These are phyloP conservation scores for Silene coronaria DNA, from an alignment of 179 eudicot genomes.

Conservation along the genomic window DNA sequence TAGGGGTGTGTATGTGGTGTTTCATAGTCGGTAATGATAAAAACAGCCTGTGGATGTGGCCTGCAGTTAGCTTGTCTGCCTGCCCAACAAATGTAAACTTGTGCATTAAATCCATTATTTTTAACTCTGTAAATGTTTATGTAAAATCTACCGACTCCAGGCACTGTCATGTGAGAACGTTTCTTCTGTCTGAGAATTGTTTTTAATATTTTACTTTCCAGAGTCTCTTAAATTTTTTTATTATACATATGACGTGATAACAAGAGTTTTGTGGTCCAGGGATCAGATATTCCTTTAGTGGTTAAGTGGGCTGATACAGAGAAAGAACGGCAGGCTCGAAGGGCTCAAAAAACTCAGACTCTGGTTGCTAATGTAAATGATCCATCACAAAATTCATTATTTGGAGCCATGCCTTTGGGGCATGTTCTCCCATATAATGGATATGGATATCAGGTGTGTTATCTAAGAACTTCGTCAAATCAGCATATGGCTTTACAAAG, in stretches of 20 bases:
- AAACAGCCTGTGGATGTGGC: neutral
- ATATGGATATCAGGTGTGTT: conserved; percentile 85
- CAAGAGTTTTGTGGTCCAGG: conserved; percentile 35
- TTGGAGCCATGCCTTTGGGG: conserved; percentile 82
- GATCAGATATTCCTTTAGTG: conserved; percentile 84
- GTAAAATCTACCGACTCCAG: too few relatives aligned
- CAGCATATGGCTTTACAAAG: neutral
- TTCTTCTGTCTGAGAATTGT: neutral
- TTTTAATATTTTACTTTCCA: neutral
- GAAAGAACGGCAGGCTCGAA: conserved; percentile 87
- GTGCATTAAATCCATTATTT: neutral
- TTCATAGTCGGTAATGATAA: neutral
- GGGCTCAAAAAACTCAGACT: conserved; percentile 74
- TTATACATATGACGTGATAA: conserved; percentile 12
- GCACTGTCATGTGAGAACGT: neutral
- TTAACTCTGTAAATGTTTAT: neutral
- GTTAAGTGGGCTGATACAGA: conserved; percentile 99
- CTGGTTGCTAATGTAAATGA: conserved; percentile 54
- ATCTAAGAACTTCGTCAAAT: conserved; percentile 2
- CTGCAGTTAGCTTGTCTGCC: neutral
- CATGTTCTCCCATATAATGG: conserved; percentile 72
- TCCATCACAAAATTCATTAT: conserved; percentile 52
- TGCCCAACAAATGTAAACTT: neutral
- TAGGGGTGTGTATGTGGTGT: neutral
- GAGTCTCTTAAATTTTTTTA: neutral